Percentiles rank a stretch among this genome's conserved stretches.
These are phyloP conservation scores for Globisporangium radiosum DNA, from an alignment of 352 stramenopile genomes.

Conservation along the genomic window DNA sequence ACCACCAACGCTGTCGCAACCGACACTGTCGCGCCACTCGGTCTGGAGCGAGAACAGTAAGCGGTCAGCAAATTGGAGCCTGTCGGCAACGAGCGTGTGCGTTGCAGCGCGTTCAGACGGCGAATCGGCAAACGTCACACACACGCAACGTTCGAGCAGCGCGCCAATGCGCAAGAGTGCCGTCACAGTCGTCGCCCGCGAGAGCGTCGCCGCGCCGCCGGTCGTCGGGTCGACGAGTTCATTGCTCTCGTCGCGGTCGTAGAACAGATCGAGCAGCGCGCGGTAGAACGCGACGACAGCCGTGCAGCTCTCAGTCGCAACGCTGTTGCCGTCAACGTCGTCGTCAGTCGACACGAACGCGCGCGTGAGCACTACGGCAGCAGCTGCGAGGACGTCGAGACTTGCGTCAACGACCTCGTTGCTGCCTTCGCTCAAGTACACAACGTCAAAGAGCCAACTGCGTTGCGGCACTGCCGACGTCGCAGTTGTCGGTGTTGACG, in stretches of 20 bases:
- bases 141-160: constrained; percentile 23
- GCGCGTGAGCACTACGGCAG: constrained; percentile 15
- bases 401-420: constrained; percentile 20
- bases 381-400: constrained; percentile 19
- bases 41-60: constrained; percentile 39
- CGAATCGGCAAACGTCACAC: background rate
- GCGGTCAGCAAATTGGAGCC: constrained; percentile 44
- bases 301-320: constrained; percentile 1
- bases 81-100: constrained; percentile 15
- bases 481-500: background rate
- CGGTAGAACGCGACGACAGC: constrained; percentile 20
- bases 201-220: constrained; percentile 24
- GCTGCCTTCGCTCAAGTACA: constrained; percentile 34
- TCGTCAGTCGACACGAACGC: constrained; percentile 8
- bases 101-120: constrained; percentile 2
- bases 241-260: constrained; percentile 26
- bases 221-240: constrained; percentile 27
- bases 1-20: background rate
- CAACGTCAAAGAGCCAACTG: constrained; percentile 56
- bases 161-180: constrained; percentile 20
- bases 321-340: background rate
- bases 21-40: constrained; percentile 5
- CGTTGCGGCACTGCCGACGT: constrained; percentile 8
- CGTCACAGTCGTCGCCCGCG: constrained; percentile 11
- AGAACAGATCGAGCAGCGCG: constrained; percentile 29